Percentiles rank a stretch among this genome's conserved stretches.
phyloP scores from a whole-genome alignment of 345 rosid species.

The Populus simonii region DNA sequence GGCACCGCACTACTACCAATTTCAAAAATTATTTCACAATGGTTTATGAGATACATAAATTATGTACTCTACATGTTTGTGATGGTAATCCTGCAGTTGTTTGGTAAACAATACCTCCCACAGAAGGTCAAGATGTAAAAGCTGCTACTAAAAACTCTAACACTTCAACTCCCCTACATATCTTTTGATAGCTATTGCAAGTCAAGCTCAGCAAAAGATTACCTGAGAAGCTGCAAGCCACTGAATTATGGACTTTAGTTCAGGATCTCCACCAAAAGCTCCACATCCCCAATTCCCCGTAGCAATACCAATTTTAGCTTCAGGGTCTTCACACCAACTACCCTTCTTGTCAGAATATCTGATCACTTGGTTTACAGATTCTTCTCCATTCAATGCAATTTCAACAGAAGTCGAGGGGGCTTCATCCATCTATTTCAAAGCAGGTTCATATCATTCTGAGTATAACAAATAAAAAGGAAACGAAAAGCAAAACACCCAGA shows the following conservation, averaged over 20 bases:
- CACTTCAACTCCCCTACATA: not conserved
- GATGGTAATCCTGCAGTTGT: not conserved
- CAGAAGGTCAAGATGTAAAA: not conserved
- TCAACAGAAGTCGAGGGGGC: slow-evolving; percentile 36
- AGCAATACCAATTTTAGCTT: slow-evolving; percentile 59
- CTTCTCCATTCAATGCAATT: slow-evolving; percentile 24
- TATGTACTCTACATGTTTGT: not conserved
- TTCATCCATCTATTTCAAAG: slow-evolving; percentile 31
- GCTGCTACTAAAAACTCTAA: not conserved
- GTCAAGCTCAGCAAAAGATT: not conserved
- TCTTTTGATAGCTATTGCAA: not conserved
- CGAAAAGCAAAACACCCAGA: not conserved
- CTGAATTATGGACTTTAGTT: slow-evolving; percentile 74
- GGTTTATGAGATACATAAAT: not conserved
- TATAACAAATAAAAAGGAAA: not conserved
- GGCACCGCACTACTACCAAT: not conserved
- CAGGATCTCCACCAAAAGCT: slow-evolving; percentile 94
- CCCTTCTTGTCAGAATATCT: slow-evolving; percentile 26
- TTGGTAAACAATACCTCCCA: not conserved
- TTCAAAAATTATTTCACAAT: not conserved
- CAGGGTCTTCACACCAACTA: slow-evolving; percentile 21
- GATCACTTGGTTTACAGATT: slow-evolving; percentile 11
- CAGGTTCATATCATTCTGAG: slow-evolving; percentile 3
- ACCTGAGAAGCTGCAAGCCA: slow-evolving; percentile 99
- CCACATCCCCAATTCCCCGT: slow-evolving; percentile 99